Evolutionary conservation across 1,284 basidiomycete species (phyloP), one percentile per base, ranked within the genome.

Genomic region (Chondrostereum purpureum): DNA sequence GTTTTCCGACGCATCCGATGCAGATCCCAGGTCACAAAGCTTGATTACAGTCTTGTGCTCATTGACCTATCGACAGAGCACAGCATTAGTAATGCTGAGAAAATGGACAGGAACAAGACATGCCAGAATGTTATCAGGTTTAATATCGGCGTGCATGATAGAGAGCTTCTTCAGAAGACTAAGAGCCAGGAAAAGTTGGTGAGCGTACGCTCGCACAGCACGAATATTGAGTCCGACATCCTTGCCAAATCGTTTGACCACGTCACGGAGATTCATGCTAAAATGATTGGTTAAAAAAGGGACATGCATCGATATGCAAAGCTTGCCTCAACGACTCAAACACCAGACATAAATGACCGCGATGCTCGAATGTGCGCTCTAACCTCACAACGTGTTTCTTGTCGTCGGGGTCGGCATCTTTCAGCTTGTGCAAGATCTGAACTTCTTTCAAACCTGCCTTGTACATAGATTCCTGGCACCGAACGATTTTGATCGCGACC

Each of bases 211-310:
- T 50, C 93, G 80, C n/a, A 99, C 96, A 22, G 96, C 96, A 53
- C 86, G 80, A 61, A 98, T 86, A 60, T 98, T 98, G 37, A 99
- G 72, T 4, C 96, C 96, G 42, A 99, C 86, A 56, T 99, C 93
- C 63, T 98, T 98, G 44, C 96, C 96, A 61, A 98, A 99, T n/a
- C 93, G 83, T 63, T 98, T 98, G 46, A 99, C 88, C 16, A 99
- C 92, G 49, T 99, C 95, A 50, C 96, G 88, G 19, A 99, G 74
- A 60, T 99, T 99, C 92, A 99, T 96, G 58, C 92, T 95, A 51
- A 24, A n/a, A n/a, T n/a, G n/a, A n/a, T n/a, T n/a, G n/a, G n/a
- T n/a, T n/a, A n/a, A n/a, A n/a, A n/a, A n/a, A n/a, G n/a, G n/a
- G n/a, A n/a, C n/a, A n/a, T n/a, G n/a, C n/a, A n/a, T n/a, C n/a